Conservation (phyloP, 768 basidiomycete genomes). For the Guyanaporus albipodus region DNA sequence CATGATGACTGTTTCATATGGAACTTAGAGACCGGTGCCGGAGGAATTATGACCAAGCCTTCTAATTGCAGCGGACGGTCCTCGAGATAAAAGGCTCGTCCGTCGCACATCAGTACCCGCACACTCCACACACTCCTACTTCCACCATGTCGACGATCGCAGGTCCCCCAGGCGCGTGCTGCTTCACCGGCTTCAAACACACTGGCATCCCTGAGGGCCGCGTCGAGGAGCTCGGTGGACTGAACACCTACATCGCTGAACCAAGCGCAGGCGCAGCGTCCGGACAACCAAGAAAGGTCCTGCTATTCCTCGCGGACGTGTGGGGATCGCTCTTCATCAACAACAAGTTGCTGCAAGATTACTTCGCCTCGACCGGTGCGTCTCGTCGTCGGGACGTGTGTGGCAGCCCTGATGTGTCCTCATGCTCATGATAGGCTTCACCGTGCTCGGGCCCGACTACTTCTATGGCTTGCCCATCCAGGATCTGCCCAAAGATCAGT, state of each 20-base stretch:
- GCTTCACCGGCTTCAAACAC: constrained; percentile 49
- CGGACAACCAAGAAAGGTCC: constrained; percentile 37
- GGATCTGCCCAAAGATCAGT: constrained; percentile 25
- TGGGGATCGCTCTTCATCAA: constrained; percentile 53
- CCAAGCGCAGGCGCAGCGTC: constrained; percentile 28
- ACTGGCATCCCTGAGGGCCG: constrained; percentile 44
- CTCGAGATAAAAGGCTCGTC: neutral
- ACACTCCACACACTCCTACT: neutral
- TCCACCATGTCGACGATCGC: constrained; percentile 33
- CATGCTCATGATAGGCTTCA: too few relatives aligned
- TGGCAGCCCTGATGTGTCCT: too few relatives aligned
- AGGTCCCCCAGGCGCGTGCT: constrained; percentile 43
- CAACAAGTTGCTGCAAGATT: constrained; percentile 57
- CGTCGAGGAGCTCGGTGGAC: constrained; percentile 40
- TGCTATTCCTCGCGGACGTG: constrained; percentile 55
- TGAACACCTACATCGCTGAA: constrained; percentile 53
- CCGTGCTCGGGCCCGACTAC: constrained; percentile 57
- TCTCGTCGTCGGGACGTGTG: neutral
- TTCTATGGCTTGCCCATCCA: constrained; percentile 49
- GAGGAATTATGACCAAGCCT: too few relatives aligned
- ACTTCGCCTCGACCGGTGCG: constrained; percentile 55
- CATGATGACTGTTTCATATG: neutral
- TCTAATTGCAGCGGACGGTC: too few relatives aligned
- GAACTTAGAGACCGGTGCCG: neutral
- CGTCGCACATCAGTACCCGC: neutral